Percentiles rank a stretch among this genome's conserved stretches.
Conservation (phyloP, 176 grass and related monocot genomes). For the Aegilops umbellulata region DNA sequence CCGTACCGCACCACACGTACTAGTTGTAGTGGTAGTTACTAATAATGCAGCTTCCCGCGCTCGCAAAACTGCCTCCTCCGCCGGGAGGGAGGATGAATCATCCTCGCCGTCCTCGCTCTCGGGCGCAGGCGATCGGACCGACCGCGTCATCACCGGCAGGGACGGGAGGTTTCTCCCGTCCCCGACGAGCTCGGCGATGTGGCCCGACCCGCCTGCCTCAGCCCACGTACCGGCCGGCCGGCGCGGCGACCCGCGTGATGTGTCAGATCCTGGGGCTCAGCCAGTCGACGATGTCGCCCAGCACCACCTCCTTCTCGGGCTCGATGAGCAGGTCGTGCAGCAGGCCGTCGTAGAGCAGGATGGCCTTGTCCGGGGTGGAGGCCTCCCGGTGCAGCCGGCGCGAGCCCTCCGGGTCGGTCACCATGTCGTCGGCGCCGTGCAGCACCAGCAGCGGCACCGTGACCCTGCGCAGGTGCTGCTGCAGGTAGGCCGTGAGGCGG, state of each 20-base stretch:
- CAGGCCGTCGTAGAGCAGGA: constrained; percentile 56
- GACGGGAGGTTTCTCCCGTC: not conserved
- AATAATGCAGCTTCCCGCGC: not conserved
- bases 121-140: not conserved
- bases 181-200: constrained; percentile 3
- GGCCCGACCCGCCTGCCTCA: not conserved
- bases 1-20: not conserved
- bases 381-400: constrained; percentile 51
- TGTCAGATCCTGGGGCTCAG: constrained; percentile 40
- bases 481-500: constrained; percentile 55
- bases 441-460: constrained; percentile 60
- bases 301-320: constrained; percentile 61
- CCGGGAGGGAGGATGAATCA: constrained; percentile 1
- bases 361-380: constrained; percentile 54
- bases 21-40: not conserved
- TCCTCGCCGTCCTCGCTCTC: not conserved
- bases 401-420: constrained; percentile 69
- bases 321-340: constrained; percentile 90
- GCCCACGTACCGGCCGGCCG: not conserved
- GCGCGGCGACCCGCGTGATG: not conserved
- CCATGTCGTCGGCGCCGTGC: constrained; percentile 62
- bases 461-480: constrained; percentile 48
- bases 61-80: not conserved
- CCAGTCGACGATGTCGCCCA: constrained; percentile 76
- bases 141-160: constrained; percentile 14